phyloP scores from a whole-genome alignment of 106 monocot species.

The Acanthochlamys bracteata region DNA sequence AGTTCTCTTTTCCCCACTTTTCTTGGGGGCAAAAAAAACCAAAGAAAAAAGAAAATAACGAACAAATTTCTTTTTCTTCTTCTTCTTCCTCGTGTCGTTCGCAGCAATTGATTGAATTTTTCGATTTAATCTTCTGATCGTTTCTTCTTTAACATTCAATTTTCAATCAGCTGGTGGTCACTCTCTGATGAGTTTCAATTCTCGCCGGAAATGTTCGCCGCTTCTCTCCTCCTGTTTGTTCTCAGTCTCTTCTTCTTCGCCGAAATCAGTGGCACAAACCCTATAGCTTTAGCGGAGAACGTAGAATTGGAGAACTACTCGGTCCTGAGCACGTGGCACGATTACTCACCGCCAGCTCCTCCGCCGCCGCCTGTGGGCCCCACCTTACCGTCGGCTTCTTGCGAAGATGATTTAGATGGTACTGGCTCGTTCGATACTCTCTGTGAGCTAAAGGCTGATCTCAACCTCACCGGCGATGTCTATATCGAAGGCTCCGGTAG shows the following conservation, averaged over 20 bases:
- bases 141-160: too few relatives aligned
- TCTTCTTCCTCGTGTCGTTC: too few relatives aligned
- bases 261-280: neutral
- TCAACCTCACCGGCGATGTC: constrained; percentile 29
- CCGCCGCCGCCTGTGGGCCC: constrained; percentile 56
- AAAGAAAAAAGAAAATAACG: too few relatives aligned
- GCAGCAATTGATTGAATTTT: too few relatives aligned
- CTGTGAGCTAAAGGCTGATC: constrained; percentile 47
- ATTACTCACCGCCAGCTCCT: constrained; percentile 58
- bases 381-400: constrained; percentile 44
- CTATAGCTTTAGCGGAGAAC: neutral
- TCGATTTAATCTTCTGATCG: too few relatives aligned
- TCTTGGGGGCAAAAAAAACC: too few relatives aligned
- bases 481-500: constrained; percentile 70
- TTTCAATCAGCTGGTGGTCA: too few relatives aligned
- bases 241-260: constrained; percentile 9
- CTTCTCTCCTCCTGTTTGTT: constrained; percentile 2
- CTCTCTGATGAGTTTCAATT: constrained; percentile 1
- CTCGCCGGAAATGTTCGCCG: neutral
- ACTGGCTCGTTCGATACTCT: constrained; percentile 66
- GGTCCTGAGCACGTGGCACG: constrained; percentile 32
- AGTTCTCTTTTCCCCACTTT: too few relatives aligned
- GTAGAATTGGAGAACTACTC: constrained; percentile 14
- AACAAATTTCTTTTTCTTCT: too few relatives aligned
- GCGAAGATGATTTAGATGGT: constrained; percentile 72